A percentile compares a stretch with the other conserved stretches of the same genome.
Conservation (phyloP, 2,329 filamentous ascomycete genomes). For the Epicoccum sorghinum region DNA sequence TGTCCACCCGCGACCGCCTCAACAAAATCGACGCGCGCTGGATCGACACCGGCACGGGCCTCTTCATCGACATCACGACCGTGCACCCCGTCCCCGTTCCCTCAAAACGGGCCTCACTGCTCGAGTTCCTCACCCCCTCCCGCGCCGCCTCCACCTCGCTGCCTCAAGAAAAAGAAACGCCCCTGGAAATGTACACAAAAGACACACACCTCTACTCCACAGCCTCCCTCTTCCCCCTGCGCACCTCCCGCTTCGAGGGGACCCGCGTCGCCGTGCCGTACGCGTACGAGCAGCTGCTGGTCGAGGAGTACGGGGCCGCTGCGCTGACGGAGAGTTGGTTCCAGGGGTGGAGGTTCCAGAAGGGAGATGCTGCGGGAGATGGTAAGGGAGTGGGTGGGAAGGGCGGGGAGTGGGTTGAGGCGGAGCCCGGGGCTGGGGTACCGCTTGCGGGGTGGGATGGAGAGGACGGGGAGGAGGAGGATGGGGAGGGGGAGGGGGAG, state of each 20-base stretch:
- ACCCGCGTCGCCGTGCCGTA: slow-evolving; percentile 62
- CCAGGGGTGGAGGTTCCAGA: slow-evolving; percentile 52
- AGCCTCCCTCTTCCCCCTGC: slow-evolving; percentile 63
- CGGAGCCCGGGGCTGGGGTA: background rate
- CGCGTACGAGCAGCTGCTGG: slow-evolving; percentile 60
- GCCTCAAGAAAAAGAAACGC: no score
- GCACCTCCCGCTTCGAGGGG: slow-evolving; percentile 61
- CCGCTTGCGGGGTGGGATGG: background rate
- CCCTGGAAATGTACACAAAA: slow-evolving; percentile 53
- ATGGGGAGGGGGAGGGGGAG: background rate
- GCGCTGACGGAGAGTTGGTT: slow-evolving; percentile 56
- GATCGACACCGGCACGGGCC: slow-evolving; percentile 64
- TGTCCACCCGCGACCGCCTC: slow-evolving; percentile 51
- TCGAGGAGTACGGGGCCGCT: slow-evolving; percentile 61
- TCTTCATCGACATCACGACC: slow-evolving; percentile 68
- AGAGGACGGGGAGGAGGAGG: no score
- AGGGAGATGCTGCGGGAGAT: background rate
- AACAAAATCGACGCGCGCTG: slow-evolving; percentile 67
- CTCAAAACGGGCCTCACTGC: background rate
- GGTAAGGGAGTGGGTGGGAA: no score
- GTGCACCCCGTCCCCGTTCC: slow-evolving; percentile 54
- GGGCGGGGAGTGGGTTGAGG: no score
- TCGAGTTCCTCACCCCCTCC: background rate
- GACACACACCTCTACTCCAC: slow-evolving; percentile 62
- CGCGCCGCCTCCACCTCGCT: no score